Evolutionary conservation across 257 asterid species (phyloP).

Genomic region (Pogostemon cablin): DNA sequence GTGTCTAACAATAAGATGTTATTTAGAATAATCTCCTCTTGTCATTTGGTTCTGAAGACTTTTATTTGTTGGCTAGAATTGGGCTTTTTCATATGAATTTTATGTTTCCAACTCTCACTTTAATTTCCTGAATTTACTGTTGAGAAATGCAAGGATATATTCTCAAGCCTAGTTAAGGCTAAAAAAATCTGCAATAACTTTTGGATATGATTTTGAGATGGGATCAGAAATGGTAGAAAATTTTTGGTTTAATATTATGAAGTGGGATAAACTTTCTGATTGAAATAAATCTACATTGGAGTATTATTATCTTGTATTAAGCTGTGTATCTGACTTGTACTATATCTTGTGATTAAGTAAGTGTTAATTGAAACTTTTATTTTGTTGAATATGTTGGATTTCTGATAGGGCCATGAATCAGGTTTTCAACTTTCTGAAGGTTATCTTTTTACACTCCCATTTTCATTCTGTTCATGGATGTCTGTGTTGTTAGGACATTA

Average conservation of each 20-base stretch:
- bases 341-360: not conserved
- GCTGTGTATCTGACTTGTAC: not conserved
- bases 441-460: not conserved
- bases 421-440: conserved; percentile 13
- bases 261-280: not conserved
- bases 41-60: not conserved
- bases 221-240: not conserved
- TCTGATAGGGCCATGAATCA: not conserved
- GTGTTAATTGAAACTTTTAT: not conserved
- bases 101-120: not conserved
- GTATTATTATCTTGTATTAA: not conserved
- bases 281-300: not conserved
- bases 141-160: not conserved
- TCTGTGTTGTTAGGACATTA: not conserved
- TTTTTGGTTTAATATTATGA: not conserved
- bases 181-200: not conserved
- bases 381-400: conserved; percentile 9
- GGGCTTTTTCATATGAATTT: conserved; percentile 4
- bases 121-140: not conserved
- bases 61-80: not conserved
- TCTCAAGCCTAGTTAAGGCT: not conserved
- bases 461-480: not conserved
- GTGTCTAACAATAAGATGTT: not conserved
- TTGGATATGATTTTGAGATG: not conserved
- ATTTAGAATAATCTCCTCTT: not conserved